Percentiles rank a stretch among this genome's conserved stretches.
These are phyloP conservation scores for Phytophthora europaea DNA, from an alignment of 352 stramenopile species.

Conservation along the genomic window DNA sequence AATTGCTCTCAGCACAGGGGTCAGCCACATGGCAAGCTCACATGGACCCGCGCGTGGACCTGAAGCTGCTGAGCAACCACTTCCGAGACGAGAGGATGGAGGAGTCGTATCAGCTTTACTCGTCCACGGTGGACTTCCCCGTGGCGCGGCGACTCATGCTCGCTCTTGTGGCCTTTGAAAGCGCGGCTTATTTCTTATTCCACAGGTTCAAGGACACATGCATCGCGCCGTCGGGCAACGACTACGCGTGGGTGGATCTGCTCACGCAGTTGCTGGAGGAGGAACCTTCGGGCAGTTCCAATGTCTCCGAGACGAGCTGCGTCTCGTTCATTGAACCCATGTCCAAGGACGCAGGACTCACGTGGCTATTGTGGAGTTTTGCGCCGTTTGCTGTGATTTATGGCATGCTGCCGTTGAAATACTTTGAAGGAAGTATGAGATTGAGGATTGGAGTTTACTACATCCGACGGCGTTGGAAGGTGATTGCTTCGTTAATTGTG, in stretches of 20 bases:
- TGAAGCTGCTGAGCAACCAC: conserved; percentile 70
- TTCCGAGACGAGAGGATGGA: conserved; percentile 79
- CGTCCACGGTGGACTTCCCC: conserved; percentile 75
- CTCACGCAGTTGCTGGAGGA: conserved; percentile 31
- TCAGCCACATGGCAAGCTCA: conserved; percentile 58
- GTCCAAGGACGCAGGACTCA: conserved; percentile 43
- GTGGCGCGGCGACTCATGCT: conserved; percentile 69
- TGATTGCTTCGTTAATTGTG: conserved; percentile 71
- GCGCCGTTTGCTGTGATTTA: conserved; percentile 70
- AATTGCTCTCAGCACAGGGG: conserved; percentile 49
- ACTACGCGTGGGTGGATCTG: conserved; percentile 41
- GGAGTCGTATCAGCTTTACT: conserved; percentile 85
- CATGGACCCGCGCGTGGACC: conserved; percentile 62
- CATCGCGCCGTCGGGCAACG: conserved; percentile 38
- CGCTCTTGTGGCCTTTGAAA: conserved; percentile 65
- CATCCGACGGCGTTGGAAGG: conserved; percentile 80
- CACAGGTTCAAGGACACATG: conserved; percentile 52
- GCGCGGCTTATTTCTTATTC: conserved; percentile 67
- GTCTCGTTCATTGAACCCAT: conserved; percentile 42
- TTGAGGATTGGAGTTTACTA: conserved; percentile 81
- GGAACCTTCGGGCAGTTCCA: conserved; percentile 1
- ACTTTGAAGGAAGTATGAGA: conserved; percentile 72
- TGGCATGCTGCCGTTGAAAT: conserved; percentile 71
- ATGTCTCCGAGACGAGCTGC: conserved; percentile 34
- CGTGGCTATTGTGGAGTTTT: conserved; percentile 67